Evolutionary conservation across 73 alveolate genomes (phyloP).

Genomic region (Blepharisma japonicum): DNA sequence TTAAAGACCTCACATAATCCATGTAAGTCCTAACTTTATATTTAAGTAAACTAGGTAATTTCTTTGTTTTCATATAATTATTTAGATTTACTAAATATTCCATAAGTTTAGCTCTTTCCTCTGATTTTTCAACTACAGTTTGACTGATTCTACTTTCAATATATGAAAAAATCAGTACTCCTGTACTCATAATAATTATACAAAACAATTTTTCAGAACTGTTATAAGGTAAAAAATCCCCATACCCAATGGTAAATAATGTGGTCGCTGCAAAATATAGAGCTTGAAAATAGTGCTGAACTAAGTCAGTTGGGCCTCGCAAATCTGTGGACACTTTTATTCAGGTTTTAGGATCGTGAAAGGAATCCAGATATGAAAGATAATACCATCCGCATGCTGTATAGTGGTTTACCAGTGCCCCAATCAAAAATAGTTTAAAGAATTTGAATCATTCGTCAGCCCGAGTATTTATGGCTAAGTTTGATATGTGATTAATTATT

Average conservation of each 20-base stretch:
- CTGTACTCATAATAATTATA: not conserved
- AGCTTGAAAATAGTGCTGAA: not conserved
- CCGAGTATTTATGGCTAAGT: too few species aligned
- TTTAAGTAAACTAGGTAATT: not conserved
- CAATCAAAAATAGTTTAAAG: too few species aligned
- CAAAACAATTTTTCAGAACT: not conserved
- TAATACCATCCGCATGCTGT: too few species aligned
- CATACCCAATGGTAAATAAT: slow-evolving; percentile 8
- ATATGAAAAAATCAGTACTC: slow-evolving; percentile 11
- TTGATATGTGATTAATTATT: too few species aligned
- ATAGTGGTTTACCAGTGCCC: too few species aligned
- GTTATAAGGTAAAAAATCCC: not conserved
- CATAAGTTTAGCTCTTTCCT: not conserved
- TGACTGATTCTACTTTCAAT: not conserved
- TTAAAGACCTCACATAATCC: not conserved
- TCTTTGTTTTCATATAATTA: not conserved
- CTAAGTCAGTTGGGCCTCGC: too few species aligned
- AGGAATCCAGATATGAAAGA: too few species aligned
- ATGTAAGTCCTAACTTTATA: not conserved
- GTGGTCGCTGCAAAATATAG: not conserved
- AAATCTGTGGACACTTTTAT: too few species aligned
- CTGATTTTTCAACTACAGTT: not conserved
- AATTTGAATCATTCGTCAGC: too few species aligned
- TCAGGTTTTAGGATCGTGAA: too few species aligned
- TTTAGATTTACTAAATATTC: not conserved